phyloP scores from a whole-genome alignment of 2,329 filamentous ascomycete genomes.

The Fusarium napiforme region DNA sequence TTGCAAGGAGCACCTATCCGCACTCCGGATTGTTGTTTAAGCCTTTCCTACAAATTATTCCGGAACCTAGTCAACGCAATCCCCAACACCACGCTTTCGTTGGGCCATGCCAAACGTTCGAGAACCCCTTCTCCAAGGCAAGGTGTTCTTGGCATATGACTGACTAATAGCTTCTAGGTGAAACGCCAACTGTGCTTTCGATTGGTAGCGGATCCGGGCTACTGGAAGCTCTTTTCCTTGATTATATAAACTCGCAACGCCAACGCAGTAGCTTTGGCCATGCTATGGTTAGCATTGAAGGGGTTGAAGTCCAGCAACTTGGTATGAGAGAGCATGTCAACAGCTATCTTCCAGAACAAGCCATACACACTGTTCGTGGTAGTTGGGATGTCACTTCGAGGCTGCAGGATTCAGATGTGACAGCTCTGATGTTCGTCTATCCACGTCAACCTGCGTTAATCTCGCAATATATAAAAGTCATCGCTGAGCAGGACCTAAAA shows the following conservation, averaged over 20 bases:
- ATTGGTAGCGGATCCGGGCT: conserved; percentile 48
- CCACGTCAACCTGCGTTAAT: conserved; percentile 48
- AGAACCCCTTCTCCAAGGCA: background rate
- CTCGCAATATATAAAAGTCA: conserved; percentile 39
- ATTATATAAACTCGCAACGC: conserved; percentile 5
- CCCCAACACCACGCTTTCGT: background rate
- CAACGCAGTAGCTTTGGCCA: background rate
- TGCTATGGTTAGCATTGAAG: conserved; percentile 35
- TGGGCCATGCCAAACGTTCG: background rate
- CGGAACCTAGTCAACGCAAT: conserved; percentile 22
- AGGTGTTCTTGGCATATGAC: background rate
- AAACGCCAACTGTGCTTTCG: conserved; percentile 39
- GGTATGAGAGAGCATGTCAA: conserved; percentile 29
- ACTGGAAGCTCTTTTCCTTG: conserved; percentile 43
- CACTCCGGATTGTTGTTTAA: conserved; percentile 46
- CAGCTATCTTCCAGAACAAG: conserved; percentile 44
- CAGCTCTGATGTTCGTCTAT: conserved; percentile 49
- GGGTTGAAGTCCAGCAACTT: conserved; percentile 43
- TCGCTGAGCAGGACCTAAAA: conserved; percentile 1
- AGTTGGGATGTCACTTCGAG: conserved; percentile 47
- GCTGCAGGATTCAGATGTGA: conserved; percentile 37
- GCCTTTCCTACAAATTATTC: conserved; percentile 43
- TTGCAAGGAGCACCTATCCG: conserved; percentile 29
- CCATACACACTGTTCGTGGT: conserved; percentile 45
- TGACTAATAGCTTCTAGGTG: background rate